Percentiles rank a stretch among this genome's conserved stretches.
Evolutionary conservation across 2,329 filamentous ascomycete genomes (phyloP).

Genomic region (Fusarium denticulatum): DNA sequence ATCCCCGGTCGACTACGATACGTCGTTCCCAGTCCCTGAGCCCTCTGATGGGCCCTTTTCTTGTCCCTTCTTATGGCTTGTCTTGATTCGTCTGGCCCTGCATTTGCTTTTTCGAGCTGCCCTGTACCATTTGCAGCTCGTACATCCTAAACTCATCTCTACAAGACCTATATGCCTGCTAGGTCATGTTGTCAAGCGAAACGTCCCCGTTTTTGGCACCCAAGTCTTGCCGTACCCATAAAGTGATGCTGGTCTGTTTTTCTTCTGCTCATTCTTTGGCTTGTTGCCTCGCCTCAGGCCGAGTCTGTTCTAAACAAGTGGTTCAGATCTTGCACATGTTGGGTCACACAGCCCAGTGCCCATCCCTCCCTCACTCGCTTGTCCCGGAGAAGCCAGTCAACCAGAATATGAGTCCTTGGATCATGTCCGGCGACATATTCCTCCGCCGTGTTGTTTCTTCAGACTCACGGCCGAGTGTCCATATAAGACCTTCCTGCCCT

Average conservation of each 20-base stretch:
- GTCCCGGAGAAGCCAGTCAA: constrained; percentile 25
- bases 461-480: constrained; percentile 35
- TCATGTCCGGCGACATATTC: constrained; percentile 35
- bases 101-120: constrained; percentile 28
- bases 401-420: constrained; percentile 29
- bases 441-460: constrained; percentile 42
- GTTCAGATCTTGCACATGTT: constrained; percentile 50
- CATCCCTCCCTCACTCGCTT: constrained; percentile 47
- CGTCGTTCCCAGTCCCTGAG: constrained; percentile 26
- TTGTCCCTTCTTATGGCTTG: constrained; percentile 29
- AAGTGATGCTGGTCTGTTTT: constrained; percentile 33
- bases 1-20: constrained; percentile 32
- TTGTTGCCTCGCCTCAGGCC: constrained; percentile 46
- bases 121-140: constrained; percentile 23
- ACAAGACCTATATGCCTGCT: constrained; percentile 23
- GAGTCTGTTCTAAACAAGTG: constrained; percentile 50
- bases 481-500: constrained; percentile 42
- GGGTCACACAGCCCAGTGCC: constrained; percentile 48
- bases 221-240: constrained; percentile 41
- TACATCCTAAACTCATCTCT: constrained; percentile 15
- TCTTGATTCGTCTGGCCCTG: constrained; percentile 34
- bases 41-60: constrained; percentile 22
- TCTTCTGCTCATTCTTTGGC: constrained; percentile 37
- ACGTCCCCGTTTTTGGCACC: constrained; percentile 27
- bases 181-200: constrained; percentile 36